phyloP scores from a whole-genome alignment of 2,329 filamentous ascomycete species.

The Colletotrichum gigasporum region DNA sequence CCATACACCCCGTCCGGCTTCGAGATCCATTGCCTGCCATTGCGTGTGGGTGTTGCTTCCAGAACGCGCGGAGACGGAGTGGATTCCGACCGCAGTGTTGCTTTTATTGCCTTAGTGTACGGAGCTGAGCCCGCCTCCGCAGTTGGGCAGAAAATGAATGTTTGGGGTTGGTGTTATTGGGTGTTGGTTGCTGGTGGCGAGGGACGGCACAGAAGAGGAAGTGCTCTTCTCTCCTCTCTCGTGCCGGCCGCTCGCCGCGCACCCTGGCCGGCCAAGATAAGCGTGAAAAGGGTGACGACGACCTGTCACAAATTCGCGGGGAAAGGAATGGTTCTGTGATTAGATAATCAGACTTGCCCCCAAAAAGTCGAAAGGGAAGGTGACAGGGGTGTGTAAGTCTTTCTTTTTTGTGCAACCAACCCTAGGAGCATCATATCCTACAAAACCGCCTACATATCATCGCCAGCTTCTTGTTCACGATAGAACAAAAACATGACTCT shows the following conservation, averaged over 20 bases:
- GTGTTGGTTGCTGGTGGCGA: background rate
- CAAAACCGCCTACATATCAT: too few relatives aligned
- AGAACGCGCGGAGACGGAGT: background rate
- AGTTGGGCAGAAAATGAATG: too few relatives aligned
- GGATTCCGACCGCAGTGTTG: too few relatives aligned
- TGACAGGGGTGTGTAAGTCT: too few relatives aligned
- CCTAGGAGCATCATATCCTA: too few relatives aligned
- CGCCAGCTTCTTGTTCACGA: too few relatives aligned
- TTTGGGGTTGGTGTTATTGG: too few relatives aligned
- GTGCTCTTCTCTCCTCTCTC: background rate
- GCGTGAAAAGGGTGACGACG: background rate
- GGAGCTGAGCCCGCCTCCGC: too few relatives aligned
- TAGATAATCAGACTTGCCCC: conserved; percentile 5
- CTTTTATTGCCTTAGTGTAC: too few relatives aligned
- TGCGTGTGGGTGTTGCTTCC: background rate
- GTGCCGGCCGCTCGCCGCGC: background rate
- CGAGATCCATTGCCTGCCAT: conserved; percentile 6
- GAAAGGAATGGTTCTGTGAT: background rate
- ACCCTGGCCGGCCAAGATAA: conserved; percentile 6
- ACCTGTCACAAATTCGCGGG: conserved; percentile 2
- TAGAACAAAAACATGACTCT: background rate
- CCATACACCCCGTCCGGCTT: background rate
- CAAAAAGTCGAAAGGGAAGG: too few relatives aligned
- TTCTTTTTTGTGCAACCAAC: too few relatives aligned
- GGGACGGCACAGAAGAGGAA: background rate